phyloP scores from a whole-genome alignment of 768 basidiomycete genomes.

The Leccinum barrowsii region DNA sequence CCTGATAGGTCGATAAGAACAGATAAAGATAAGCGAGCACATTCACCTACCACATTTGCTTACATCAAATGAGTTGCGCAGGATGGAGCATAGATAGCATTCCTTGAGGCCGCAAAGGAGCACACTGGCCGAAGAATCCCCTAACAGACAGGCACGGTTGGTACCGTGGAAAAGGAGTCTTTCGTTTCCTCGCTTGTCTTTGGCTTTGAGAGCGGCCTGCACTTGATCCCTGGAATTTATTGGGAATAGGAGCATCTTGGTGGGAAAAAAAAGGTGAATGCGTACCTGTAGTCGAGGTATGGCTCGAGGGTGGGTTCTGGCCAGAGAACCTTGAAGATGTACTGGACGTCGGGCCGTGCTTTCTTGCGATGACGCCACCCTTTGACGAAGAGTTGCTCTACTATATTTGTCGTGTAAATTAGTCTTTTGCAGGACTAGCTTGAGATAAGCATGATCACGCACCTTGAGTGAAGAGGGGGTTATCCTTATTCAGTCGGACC shows the following conservation, averaged over 20 bases:
- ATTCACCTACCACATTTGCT: constrained; percentile 48
- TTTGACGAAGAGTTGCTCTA: constrained; percentile 47
- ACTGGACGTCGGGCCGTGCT: constrained; percentile 43
- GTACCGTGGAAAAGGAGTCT: constrained; percentile 69
- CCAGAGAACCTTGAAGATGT: constrained; percentile 50
- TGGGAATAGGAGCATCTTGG: constrained; percentile 10
- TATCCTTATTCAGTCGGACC: constrained; percentile 34
- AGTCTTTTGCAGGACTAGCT: neutral
- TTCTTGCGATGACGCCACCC: constrained; percentile 59
- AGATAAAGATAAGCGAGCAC: neutral
- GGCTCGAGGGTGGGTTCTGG: constrained; percentile 41
- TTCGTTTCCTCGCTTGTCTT: constrained; percentile 43
- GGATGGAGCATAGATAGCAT: constrained; percentile 55
- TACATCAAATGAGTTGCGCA: constrained; percentile 59
- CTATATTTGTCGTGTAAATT: constrained; percentile 28
- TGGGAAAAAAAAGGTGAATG: constrained; percentile 17
- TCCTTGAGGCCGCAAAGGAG: constrained; percentile 47
- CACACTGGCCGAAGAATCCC: constrained; percentile 45
- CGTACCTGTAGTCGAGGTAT: constrained; percentile 46
- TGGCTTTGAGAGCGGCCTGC: constrained; percentile 23
- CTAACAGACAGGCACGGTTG: constrained; percentile 52
- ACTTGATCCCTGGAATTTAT: constrained; percentile 22
- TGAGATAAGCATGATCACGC: constrained; percentile 13
- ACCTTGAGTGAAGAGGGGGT: constrained; percentile 41
- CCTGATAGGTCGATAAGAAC: constrained; percentile 33